Percentiles rank a stretch among this genome's conserved stretches.
These are phyloP conservation scores for Hygrophila difformis DNA, from an alignment of 257 asterid species.

Conservation along the genomic window DNA sequence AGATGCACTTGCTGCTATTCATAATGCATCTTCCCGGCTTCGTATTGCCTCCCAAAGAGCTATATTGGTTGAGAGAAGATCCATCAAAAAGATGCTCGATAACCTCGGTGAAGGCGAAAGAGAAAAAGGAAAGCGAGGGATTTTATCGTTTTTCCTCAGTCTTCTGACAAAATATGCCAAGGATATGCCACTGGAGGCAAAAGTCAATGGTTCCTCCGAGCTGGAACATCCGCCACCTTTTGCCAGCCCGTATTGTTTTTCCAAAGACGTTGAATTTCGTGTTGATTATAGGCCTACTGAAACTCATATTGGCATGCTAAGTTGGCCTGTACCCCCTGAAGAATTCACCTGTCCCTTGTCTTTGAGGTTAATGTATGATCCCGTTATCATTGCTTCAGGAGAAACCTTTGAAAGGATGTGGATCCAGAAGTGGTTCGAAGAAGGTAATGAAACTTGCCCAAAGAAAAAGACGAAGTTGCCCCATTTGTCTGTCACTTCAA, in stretches of 20 bases:
- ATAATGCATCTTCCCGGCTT: conserved; percentile 39
- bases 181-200: conserved; percentile 26
- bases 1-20: conserved; percentile 38
- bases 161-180: conserved; percentile 58
- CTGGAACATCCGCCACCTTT: conserved; percentile 21
- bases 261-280: conserved; percentile 34
- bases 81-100: conserved; percentile 47
- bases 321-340: conserved; percentile 43
- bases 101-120: conserved; percentile 36
- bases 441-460: conserved; percentile 71
- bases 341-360: conserved; percentile 76
- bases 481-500: conserved; percentile 47
- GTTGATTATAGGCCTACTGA: conserved; percentile 21
- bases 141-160: conserved; percentile 41
- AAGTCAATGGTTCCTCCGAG: conserved; percentile 21
- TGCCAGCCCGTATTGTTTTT: conserved; percentile 18
- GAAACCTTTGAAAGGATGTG: conserved; percentile 73
- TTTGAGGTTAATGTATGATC: conserved; percentile 70
- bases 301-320: conserved; percentile 27
- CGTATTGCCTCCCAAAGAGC: conserved; percentile 57
- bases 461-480: conserved; percentile 39
- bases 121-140: conserved; percentile 43
- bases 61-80: conserved; percentile 60
- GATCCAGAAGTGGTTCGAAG: conserved; percentile 86
- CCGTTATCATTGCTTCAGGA: conserved; percentile 83